Conservation (phyloP, 129 eudicot species). For the Rutidosis leptorrhynchoides region DNA sequence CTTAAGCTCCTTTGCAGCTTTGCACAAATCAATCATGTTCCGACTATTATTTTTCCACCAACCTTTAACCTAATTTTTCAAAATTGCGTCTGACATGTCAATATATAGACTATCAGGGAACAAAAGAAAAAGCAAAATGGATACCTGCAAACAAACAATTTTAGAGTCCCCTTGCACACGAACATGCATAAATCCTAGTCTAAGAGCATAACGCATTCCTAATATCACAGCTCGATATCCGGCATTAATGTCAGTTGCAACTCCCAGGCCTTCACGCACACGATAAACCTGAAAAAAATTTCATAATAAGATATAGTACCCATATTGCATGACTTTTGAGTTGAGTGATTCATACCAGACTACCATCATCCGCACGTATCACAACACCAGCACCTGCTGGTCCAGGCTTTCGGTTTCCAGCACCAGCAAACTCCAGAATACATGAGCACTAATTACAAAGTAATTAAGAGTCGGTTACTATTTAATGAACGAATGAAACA, state of each 20-base stretch:
- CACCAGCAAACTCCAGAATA: slow-evolving; percentile 91
- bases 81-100: slow-evolving; percentile 3
- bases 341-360: slow-evolving; percentile 42
- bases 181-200: slow-evolving; percentile 66
- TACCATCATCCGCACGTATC: slow-evolving; percentile 75
- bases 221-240: slow-evolving; percentile 76
- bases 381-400: slow-evolving; percentile 95
- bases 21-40: slow-evolving; percentile 81
- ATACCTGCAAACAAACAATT: slow-evolving; percentile 92
- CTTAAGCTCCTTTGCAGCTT: slow-evolving; percentile 70
- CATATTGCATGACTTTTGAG: neutral
- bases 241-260: slow-evolving; percentile 78
- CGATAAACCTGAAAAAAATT: slow-evolving; percentile 60
- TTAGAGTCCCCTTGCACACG: slow-evolving; percentile 82
- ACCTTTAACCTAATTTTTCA: slow-evolving; percentile 64
- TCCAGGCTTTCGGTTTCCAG: slow-evolving; percentile 98
- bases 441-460: slow-evolving; percentile 57
- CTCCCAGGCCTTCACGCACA: slow-evolving; percentile 77
- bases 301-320: slow-evolving; percentile 1
- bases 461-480: neutral
- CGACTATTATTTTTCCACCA: slow-evolving; percentile 73
- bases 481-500: neutral
- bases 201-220: slow-evolving; percentile 70
- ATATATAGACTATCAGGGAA: neutral
- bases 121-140: neutral